Evolutionary conservation across 139 green algal species (phyloP).

Genomic region (Medakamo hakoo): DNA sequence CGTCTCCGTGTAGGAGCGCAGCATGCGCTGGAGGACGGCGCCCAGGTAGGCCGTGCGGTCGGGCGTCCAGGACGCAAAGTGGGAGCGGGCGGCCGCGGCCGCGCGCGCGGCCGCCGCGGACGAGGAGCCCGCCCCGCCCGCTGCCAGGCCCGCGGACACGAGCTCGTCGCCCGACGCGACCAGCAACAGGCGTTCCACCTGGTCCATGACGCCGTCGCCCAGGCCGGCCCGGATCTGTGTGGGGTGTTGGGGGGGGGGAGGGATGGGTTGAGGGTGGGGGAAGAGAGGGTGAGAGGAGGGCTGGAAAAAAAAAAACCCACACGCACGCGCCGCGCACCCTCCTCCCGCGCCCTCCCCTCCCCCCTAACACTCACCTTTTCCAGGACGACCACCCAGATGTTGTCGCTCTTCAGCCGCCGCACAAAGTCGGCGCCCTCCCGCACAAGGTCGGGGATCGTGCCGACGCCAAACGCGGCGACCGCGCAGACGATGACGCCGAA

Average conservation of each 20-base stretch:
- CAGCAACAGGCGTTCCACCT: constrained; percentile 69
- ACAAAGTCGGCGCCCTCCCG: constrained; percentile 74
- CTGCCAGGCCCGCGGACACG: not conserved
- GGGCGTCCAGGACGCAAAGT: constrained; percentile 33
- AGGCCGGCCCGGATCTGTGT: too few relatives aligned
- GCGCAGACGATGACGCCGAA: constrained; percentile 57
- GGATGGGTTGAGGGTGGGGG: not conserved
- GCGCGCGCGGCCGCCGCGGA: not conserved
- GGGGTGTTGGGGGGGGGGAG: not conserved
- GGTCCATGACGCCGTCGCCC: constrained; percentile 76
- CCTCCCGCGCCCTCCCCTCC: not conserved
- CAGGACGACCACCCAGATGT: constrained; percentile 72
- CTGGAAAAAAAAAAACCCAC: not conserved
- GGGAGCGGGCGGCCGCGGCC: not conserved
- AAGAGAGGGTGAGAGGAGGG: not conserved
- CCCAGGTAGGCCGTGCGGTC: constrained; percentile 53
- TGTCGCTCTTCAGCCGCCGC: constrained; percentile 66
- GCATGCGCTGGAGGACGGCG: constrained; percentile 49
- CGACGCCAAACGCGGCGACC: constrained; percentile 56
- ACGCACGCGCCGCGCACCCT: not conserved
- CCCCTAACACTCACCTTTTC: constrained; percentile 51
- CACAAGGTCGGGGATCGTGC: constrained; percentile 77
- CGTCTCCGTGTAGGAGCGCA: constrained; percentile 72
- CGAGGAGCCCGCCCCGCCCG: not conserved
- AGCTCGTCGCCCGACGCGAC: constrained; percentile 60